Evolutionary conservation across 306 rosid species (phyloP), one percentile per base, ranked within the genome.

Genomic region (Benincasa hispida): DNA sequence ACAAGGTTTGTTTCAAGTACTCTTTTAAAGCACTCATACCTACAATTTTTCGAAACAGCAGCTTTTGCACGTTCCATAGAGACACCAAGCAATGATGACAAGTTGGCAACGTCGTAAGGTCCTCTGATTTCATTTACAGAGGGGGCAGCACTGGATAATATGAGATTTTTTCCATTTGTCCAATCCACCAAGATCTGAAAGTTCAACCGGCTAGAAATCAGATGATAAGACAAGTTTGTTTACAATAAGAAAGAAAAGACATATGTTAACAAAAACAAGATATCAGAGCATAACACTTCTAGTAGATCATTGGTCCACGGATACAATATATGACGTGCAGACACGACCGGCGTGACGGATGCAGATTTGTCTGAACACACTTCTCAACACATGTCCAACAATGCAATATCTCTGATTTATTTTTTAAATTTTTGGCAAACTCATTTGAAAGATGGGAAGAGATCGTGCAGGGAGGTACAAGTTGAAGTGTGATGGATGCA

Each of bases 41-140:
- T 92, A 83, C 97, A 90, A 70, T 92, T 92, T 85, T 86, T 92
- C 41, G 97, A 94, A 63, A 88, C 73, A 72, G 97, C 91, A 53
- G 83, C 92, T 85, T 92, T 92, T 73, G 97, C 99, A 61, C 80
- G 84, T 81, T 92, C 93, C 82, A 80, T 82, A 57, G 92, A 87
- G 27, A 90, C 87, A 79, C 96, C 95, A 41, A 94, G 87, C 85
- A 94, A 75, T 72, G 84, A 89, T 51, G 88, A 86, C 78, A 94
- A 82, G 77, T 94, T 94, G 15, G 93, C 91, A 80, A 90, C 97
- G 79, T 94, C 99, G 81, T 86, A 83, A 19, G 99, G 96, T 54
- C 99, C 99, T 82, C 98, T 87, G 53, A 94, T 80, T 77, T 84
- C 95, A 89, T 84, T 89, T 35, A 86, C 96, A 11, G 91, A 78